Evolutionary conservation across 1,139 yeast species (phyloP).

Genomic region (Kluyveromyces marxianus): DNA sequence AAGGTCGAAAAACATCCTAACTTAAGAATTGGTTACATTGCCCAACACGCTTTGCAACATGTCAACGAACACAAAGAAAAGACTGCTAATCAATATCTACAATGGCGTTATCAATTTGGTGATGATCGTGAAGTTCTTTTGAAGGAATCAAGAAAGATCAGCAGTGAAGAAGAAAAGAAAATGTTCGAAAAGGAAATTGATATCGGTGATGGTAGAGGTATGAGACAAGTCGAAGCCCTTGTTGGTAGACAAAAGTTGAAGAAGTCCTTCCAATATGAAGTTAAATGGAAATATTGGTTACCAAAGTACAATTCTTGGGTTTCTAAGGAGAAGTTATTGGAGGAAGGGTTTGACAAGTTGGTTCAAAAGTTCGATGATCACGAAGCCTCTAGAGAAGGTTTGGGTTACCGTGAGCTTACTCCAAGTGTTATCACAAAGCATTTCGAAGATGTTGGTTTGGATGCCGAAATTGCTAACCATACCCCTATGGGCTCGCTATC

Average conservation of each 20-base stretch:
- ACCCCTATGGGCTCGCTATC: slow-evolving; percentile 94
- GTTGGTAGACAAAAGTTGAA: slow-evolving; percentile 96
- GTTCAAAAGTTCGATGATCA: slow-evolving; percentile 95
- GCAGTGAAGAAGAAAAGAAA: slow-evolving; percentile 66
- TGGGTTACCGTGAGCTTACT: slow-evolving; percentile 87
- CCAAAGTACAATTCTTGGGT: slow-evolving; percentile 95
- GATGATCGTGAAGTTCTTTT: slow-evolving; percentile 95
- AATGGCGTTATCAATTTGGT: slow-evolving; percentile 97
- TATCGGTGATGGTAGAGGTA: slow-evolving; percentile 81
- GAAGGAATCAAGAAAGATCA: slow-evolving; percentile 85
- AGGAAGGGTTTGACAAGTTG: slow-evolving; percentile 78
- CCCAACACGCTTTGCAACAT: slow-evolving; percentile 96
- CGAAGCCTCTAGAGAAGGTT: slow-evolving; percentile 97
- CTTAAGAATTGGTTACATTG: slow-evolving; percentile 95
- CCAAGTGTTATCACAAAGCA: slow-evolving; percentile 93
- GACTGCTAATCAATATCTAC: slow-evolving; percentile 94
- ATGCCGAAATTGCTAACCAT: slow-evolving; percentile 97
- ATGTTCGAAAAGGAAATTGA: slow-evolving; percentile 75
- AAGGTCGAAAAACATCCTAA: slow-evolving; percentile 96
- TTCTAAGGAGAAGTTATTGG: slow-evolving; percentile 70
- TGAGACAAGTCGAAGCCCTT: slow-evolving; percentile 82
- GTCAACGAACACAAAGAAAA: slow-evolving; percentile 96
- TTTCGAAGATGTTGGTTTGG: slow-evolving; percentile 94
- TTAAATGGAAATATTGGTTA: slow-evolving; percentile 89
- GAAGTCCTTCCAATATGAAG: slow-evolving; percentile 93